Evolutionary conservation across 2,329 filamentous ascomycete genomes (phyloP).

Genomic region (Diplocarpon rosae): DNA sequence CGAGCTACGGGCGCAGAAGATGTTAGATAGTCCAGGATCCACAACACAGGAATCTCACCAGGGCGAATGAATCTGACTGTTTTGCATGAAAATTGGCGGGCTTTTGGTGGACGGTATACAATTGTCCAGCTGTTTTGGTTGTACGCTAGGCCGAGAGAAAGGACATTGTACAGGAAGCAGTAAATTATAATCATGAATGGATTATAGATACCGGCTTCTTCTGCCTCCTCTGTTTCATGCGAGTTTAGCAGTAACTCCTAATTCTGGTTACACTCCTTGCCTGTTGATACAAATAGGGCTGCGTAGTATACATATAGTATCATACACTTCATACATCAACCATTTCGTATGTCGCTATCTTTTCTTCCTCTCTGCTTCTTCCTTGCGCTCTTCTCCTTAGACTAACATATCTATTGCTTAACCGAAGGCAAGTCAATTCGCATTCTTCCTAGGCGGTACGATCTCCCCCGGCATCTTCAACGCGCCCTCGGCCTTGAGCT

Average conservation of each 20-base stretch:
- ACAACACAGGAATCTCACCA: background rate
- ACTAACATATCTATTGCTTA: background rate
- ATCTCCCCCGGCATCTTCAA: conserved; percentile 38
- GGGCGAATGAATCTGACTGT: background rate
- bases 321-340: background rate
- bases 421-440: background rate
- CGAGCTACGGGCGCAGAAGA: conserved; percentile 61
- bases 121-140: too few species aligned
- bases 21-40: conserved; percentile 32
- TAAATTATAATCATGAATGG: too few species aligned
- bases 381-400: background rate
- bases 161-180: too few species aligned
- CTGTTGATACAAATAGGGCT: too few species aligned
- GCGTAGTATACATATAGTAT: background rate
- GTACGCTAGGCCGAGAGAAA: too few species aligned
- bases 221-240: too few species aligned
- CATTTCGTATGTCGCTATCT: background rate
- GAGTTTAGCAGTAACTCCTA: too few species aligned
- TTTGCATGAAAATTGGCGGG: too few species aligned
- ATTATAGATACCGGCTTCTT: too few species aligned
- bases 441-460: conserved; percentile 8
- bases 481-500: conserved; percentile 64
- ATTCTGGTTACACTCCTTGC: too few species aligned
- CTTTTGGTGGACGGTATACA: too few species aligned
- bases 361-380: background rate